Evolutionary conservation across 768 basidiomycete genomes (phyloP), one percentile per base, ranked within the genome.

Genomic region (Russula abietina): DNA sequence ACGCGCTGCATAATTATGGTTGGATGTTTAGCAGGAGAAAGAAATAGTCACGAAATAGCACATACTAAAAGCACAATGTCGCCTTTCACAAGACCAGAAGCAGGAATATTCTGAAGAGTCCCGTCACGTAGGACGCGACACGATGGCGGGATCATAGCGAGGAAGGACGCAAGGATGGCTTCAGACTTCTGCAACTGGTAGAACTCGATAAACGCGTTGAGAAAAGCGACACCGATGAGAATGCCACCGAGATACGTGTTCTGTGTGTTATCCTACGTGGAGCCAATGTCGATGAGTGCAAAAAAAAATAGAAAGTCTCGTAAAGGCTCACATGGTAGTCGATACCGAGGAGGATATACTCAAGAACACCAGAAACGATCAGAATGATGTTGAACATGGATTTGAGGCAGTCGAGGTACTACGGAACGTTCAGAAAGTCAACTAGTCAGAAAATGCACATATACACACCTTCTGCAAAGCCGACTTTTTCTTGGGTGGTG

Each of bases 171-270:
- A 4, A 88, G 76, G 67, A 88, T 88, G 43, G 85, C 84, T 70
- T 87, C 86, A 10, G 85, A 86, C 69, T 87, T 88, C 73, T 88
- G 86, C 33, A 87, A 79, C 75, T 88, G 86, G 69, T 75, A 79
- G 71, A 84, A 88, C 70, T 88, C 86, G 70, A 88, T 86, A 65
- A 80, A 80, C 7, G 85, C 86, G 66, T 88, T 88, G 61, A 87
- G 71, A 71, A 88, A 85, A 17, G 86, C 85, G 24, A 87, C 85
- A 24, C 75, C 76, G 57, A 87, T 86, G 61, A 87, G 76, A 70
- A 87, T 87, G 32, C 81, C 86, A 33, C 86, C 85, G 12, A 88
- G 81, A 73, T 88, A 88, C 0, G 84, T 84, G 69, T 87, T 87
- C 65, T 77, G 75, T 66, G 85, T 83, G 73, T 84, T 87, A 53